Evolutionary conservation across 2,329 filamentous ascomycete genomes (phyloP).

Genomic region (Tolypocladium sp.): DNA sequence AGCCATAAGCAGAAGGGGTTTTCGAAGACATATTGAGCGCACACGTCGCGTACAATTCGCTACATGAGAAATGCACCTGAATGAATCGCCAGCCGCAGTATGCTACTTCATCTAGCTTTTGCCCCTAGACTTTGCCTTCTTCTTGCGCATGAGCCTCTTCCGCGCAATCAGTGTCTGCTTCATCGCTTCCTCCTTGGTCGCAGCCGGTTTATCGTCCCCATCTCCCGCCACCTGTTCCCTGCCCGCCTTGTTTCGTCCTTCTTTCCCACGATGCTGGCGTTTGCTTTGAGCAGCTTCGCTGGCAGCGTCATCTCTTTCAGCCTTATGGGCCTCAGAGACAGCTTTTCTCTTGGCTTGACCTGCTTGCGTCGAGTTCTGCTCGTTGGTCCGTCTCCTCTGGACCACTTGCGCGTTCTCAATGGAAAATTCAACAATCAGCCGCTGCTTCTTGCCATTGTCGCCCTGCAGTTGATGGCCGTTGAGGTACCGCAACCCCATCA

Average conservation of each 20-base stretch:
- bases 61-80: background rate
- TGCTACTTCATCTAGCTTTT: constrained; percentile 1
- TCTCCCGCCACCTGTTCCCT: background rate
- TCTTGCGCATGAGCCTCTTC: constrained; percentile 72
- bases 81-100: background rate
- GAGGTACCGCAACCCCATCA: constrained; percentile 91
- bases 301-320: constrained; percentile 18
- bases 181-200: constrained; percentile 28
- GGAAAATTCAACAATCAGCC: constrained; percentile 91
- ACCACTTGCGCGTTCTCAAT: constrained; percentile 98
- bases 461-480: constrained; percentile 64
- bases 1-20: no score
- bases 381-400: constrained; percentile 48
- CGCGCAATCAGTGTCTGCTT: constrained; percentile 74
- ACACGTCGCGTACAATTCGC: background rate
- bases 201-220: constrained; percentile 18
- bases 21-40: background rate
- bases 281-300: constrained; percentile 1
- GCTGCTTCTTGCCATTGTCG: constrained; percentile 67
- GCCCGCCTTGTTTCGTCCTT: background rate
- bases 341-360: constrained; percentile 9
- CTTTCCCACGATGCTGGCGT: background rate
- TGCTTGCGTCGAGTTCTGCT: constrained; percentile 23
- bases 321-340: constrained; percentile 13
- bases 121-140: constrained; percentile 38